phyloP scores from a whole-genome alignment of 257 asterid species.

The Linderniella brevidens region DNA sequence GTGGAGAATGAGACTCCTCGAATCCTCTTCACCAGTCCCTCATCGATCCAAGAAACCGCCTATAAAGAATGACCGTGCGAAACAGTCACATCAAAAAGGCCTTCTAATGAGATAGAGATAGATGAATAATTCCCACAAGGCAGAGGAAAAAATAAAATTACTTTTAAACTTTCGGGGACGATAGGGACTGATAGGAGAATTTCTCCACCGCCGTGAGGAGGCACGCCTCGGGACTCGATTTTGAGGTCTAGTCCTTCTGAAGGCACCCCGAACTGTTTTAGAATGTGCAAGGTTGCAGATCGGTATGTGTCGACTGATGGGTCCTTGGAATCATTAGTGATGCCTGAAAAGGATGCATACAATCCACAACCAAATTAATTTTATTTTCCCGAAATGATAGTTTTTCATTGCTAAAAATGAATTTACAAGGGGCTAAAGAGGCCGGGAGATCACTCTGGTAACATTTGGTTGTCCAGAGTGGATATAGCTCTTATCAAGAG shows the following conservation, averaged over 20 bases:
- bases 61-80: too few relatives aligned
- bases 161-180: conserved; percentile 52
- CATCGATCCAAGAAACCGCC: conserved; percentile 81
- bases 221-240: conserved; percentile 69
- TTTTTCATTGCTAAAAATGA: too few relatives aligned
- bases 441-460: too few relatives aligned
- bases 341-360: conserved; percentile 25
- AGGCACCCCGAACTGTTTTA: conserved; percentile 73
- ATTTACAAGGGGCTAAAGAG: too few relatives aligned
- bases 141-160: neutral
- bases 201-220: conserved; percentile 91
- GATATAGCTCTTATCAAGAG: too few relatives aligned
- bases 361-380: neutral
- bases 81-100: neutral
- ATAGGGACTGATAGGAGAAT: conserved; percentile 50
- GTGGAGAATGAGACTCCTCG: conserved; percentile 78
- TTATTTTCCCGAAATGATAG: too few relatives aligned
- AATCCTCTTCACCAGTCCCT: conserved; percentile 90
- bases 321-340: conserved; percentile 82
- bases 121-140: neutral
- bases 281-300: conserved; percentile 46
- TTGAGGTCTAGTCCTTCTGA: conserved; percentile 57
- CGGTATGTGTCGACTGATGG: conserved; percentile 82
- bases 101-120: neutral
- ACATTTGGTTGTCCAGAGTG: too few relatives aligned